Evolutionary conservation across 208 protist species (phyloP).

Genomic region (Herpetomonas tarakana): DNA sequence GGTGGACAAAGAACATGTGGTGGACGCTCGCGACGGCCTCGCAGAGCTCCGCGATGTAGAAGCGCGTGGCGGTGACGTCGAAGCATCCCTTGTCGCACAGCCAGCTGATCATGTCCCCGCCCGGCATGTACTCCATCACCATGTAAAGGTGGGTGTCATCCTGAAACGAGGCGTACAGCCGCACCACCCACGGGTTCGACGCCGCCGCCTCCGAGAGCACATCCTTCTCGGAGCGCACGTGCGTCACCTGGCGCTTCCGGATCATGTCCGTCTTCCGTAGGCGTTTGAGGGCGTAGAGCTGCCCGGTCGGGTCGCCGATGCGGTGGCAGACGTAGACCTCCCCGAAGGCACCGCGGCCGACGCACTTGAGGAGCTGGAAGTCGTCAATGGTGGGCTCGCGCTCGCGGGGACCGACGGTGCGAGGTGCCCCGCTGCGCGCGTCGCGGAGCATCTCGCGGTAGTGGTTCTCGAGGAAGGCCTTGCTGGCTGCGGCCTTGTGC

Average conservation of each 20-base stretch:
- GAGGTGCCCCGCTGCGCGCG: constrained; percentile 39
- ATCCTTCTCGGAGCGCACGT: constrained; percentile 90
- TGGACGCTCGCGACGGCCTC: constrained; percentile 89
- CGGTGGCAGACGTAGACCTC: constrained; percentile 88
- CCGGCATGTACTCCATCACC: constrained; percentile 95
- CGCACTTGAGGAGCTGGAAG: constrained; percentile 88
- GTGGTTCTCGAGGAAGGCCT: constrained; percentile 83
- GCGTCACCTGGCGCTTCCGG: constrained; percentile 80
- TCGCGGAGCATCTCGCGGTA: constrained; percentile 73
- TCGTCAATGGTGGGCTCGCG: constrained; percentile 67
- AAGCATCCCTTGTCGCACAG: constrained; percentile 88
- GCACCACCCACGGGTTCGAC: constrained; percentile 87
- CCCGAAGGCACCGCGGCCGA: constrained; percentile 90
- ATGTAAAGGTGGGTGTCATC: constrained; percentile 92
- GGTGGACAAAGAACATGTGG: constrained; percentile 89
- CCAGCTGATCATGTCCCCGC: constrained; percentile 93
- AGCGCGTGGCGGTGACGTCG: constrained; percentile 78
- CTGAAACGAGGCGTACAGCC: constrained; percentile 91
- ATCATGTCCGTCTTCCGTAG: constrained; percentile 93
- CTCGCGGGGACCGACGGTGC: constrained; percentile 64
- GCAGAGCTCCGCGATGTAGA: constrained; percentile 93
- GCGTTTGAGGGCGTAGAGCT: constrained; percentile 89
- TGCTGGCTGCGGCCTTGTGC: constrained; percentile 84
- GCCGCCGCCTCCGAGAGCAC: constrained; percentile 80
- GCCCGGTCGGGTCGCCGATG: constrained; percentile 50